phyloP scores from a whole-genome alignment of 2,329 filamentous ascomycete genomes.

The Parafenestella ontariensis region DNA sequence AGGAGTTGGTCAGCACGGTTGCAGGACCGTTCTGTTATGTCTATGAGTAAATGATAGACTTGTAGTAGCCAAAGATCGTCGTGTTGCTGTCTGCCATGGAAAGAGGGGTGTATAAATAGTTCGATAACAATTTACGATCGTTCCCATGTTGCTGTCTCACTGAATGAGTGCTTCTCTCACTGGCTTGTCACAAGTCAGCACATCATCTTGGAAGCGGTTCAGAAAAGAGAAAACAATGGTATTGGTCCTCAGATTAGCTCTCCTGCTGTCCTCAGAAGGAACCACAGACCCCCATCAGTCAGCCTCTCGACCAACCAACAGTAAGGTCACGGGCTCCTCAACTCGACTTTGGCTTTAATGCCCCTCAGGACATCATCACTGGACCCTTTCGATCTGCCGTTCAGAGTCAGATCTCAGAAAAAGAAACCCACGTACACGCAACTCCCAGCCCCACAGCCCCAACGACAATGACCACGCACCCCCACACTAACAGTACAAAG shows the following conservation, averaged over 20 bases:
- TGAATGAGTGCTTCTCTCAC: background rate
- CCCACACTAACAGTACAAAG: constrained; percentile 21
- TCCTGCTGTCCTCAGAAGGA: constrained; percentile 43
- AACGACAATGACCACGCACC: constrained; percentile 38
- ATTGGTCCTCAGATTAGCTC: constrained; percentile 47
- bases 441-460: constrained; percentile 14
- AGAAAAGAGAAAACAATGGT: constrained; percentile 1
- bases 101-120: background rate
- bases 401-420: constrained; percentile 9
- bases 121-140: background rate
- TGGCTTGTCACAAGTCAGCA: constrained; percentile 1
- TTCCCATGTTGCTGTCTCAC: background rate
- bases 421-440: constrained; percentile 17
- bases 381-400: constrained; percentile 33
- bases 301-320: constrained; percentile 18
- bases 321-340: constrained; percentile 30
- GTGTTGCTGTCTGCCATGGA: background rate
- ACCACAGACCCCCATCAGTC: constrained; percentile 25
- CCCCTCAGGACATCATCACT: constrained; percentile 43
- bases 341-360: constrained; percentile 47
- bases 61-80: background rate
- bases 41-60: constrained; percentile 41
- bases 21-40: constrained; percentile 58
- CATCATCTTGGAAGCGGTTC: background rate
- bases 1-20: constrained; percentile 55